Conservation (phyloP, 176 grass and related monocot species). For the Saccharum spontaneum region DNA sequence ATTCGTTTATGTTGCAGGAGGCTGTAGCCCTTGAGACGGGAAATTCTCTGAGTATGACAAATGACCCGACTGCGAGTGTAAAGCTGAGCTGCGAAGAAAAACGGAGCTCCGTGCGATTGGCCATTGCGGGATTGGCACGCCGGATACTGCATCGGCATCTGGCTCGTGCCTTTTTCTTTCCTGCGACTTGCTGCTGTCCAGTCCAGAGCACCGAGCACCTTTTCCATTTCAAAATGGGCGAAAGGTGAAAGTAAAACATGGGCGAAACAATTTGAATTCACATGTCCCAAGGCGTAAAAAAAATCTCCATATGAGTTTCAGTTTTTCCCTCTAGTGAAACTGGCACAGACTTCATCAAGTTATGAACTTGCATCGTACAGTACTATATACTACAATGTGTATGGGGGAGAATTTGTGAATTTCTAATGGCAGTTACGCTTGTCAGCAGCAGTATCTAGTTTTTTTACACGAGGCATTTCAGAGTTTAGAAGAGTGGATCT, state of each 20-base stretch:
- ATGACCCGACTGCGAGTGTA: neutral
- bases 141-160: neutral
- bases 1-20: too few species aligned
- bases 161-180: neutral
- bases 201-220: neutral
- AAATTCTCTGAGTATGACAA: too few species aligned
- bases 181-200: neutral
- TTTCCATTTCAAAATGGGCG: conserved; percentile 19
- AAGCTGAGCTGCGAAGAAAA: neutral
- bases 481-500: neutral
- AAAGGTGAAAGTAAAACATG: conserved; percentile 17
- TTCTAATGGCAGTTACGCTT: neutral
- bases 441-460: neutral
- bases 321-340: too few species aligned
- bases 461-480: neutral
- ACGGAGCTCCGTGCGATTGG: neutral
- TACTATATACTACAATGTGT: neutral
- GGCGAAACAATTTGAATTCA: conserved; percentile 31
- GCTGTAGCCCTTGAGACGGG: too few species aligned
- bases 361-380: too few species aligned
- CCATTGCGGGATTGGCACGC: neutral
- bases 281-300: neutral
- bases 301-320: neutral
- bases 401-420: neutral
- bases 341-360: neutral